Percentiles rank a stretch among this genome's conserved stretches.
These are phyloP conservation scores for Dactylis glomerata DNA, from an alignment of 176 grass and related monocot genomes.

Conservation along the genomic window DNA sequence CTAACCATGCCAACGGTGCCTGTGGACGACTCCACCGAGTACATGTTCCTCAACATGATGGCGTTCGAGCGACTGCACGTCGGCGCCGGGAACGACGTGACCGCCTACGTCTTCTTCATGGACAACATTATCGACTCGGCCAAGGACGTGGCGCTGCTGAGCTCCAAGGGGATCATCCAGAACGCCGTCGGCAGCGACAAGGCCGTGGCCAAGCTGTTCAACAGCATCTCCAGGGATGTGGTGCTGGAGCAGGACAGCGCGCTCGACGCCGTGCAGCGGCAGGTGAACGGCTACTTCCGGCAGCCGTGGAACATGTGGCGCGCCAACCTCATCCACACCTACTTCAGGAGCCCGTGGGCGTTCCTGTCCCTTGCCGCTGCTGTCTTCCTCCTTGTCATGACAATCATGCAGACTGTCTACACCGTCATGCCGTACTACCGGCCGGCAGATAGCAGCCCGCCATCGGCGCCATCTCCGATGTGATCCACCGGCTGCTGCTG, in stretches of 20 bases:
- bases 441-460: no score
- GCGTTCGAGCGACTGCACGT: constrained; percentile 86
- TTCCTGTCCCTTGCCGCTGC: background rate
- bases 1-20: constrained; percentile 11
- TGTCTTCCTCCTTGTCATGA: constrained; percentile 4
- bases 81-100: constrained; percentile 72
- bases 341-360: constrained; percentile 10
- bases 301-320: constrained; percentile 18
- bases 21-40: constrained; percentile 83
- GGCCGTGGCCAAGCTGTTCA: constrained; percentile 1
- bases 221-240: background rate
- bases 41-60: constrained; percentile 89
- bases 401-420: constrained; percentile 11
- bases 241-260: constrained; percentile 6
- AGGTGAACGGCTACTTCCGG: constrained; percentile 1
- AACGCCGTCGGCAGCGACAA: constrained; percentile 8
- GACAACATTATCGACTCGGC: constrained; percentile 5
- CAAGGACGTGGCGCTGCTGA: constrained; percentile 17
- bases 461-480: no score
- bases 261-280: constrained; percentile 1
- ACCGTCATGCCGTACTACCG: background rate
- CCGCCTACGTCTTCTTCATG: constrained; percentile 53
- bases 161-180: constrained; percentile 17
- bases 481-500: no score
- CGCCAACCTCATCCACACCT: constrained; percentile 14